Evolutionary conservation across 306 rosid species (phyloP), one percentile per base, ranked within the genome.

Genomic region (Delonix regia): DNA sequence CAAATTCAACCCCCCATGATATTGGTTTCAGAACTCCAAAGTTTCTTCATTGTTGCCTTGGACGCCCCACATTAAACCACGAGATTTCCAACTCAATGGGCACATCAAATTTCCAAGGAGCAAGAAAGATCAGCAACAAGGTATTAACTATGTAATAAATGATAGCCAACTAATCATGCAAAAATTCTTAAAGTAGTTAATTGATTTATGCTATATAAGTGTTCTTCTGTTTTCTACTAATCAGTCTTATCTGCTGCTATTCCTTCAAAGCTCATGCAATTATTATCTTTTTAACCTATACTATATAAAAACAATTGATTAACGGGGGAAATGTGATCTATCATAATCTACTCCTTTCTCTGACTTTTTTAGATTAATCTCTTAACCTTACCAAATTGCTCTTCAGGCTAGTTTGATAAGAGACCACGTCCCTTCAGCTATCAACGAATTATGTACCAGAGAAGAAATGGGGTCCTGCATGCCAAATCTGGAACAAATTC

Each of bases 401-500:
- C 14, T 51, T 36, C 65, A 65, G 80, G 73, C 41, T 15, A 51
- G 36, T 6, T 21, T 30, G 59, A 33, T 13, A 25, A 52, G 39
- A 27, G 59, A 63, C 19, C 36, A 36, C 33, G 18, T 14, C n/a
- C 33, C 28, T 63, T 52, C 39, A 64, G 62, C 22, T 22, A 65
- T 15, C 52, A 65, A 48, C 1, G 24, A 76, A 21, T 3, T 21
- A 7, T 21, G 38, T 33, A 16, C 34, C 34, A 64, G 19, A 36
- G 65, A 27, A 51, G 64, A 64, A 65, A 64, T 22, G 57, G 16
- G 21, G 16, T 52, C 73, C n/a, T 38, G 6, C 41, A 76, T 63
- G 73, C 80, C 53, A 76, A 22, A 19, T 76, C 48, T 76, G 41
- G 73, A 76, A 76, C 63, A 76, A 15, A 39, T 76, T 64, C 63